Percentiles rank a stretch among this genome's conserved stretches.
Evolutionary conservation across 768 basidiomycete genomes (phyloP).

Genomic region (Tubosaeta sp.): DNA sequence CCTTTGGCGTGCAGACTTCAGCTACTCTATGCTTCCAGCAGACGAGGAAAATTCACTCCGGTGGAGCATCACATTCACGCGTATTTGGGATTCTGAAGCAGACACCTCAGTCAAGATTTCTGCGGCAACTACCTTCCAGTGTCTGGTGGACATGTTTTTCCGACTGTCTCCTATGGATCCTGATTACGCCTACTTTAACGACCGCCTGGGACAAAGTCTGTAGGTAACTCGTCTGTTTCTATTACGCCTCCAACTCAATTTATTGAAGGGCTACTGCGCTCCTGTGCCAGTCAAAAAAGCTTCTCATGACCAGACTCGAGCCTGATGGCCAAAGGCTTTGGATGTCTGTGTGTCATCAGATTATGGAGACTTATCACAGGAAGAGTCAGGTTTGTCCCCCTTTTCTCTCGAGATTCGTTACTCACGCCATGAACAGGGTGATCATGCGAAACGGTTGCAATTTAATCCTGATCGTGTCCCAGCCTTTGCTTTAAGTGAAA

Average conservation of each 20-base stretch:
- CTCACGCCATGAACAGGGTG: conserved; percentile 29
- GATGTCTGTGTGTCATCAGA: conserved; percentile 57
- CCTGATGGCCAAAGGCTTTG: conserved; percentile 63
- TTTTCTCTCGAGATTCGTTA: not conserved
- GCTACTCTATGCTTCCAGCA: conserved; percentile 50
- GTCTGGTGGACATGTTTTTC: conserved; percentile 42
- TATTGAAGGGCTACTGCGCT: conserved; percentile 19
- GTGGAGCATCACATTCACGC: conserved; percentile 46
- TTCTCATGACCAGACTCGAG: conserved; percentile 58
- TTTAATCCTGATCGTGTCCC: conserved; percentile 49
- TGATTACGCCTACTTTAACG: conserved; percentile 33
- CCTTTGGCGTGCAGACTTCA: conserved; percentile 56
- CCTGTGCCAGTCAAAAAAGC: conserved; percentile 50
- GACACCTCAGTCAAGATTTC: conserved; percentile 67
- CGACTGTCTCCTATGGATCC: conserved; percentile 38
- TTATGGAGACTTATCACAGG: conserved; percentile 52
- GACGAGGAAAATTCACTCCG: conserved; percentile 37
- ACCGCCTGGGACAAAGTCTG: conserved; percentile 47
- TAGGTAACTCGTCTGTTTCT: conserved; percentile 28
- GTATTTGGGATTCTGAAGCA: conserved; percentile 58
- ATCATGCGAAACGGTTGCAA: conserved; percentile 48
- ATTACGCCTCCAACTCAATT: not conserved
- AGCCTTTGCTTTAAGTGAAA: conserved; percentile 65
- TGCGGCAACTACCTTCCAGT: conserved; percentile 46
- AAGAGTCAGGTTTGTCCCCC: conserved; percentile 41